Evolutionary conservation across 2,329 filamentous ascomycete genomes (phyloP).

Genomic region (Berkeleyomyces basicola): DNA sequence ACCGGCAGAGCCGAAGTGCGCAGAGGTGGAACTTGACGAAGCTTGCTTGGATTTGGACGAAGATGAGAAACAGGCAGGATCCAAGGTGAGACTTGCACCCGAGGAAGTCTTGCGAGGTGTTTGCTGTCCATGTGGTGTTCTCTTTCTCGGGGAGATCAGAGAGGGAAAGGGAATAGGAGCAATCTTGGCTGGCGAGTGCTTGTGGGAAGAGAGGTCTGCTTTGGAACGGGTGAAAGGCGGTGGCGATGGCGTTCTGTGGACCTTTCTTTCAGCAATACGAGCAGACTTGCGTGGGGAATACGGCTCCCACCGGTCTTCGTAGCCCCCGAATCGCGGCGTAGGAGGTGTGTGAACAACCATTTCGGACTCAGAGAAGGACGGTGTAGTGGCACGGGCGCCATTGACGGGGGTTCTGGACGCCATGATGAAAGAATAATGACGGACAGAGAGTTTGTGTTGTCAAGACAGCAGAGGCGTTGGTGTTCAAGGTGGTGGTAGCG

Average conservation of each 20-base stretch:
- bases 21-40: slow-evolving; percentile 20
- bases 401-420: slow-evolving; percentile 15
- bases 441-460: not conserved
- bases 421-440: slow-evolving; percentile 18
- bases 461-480: not conserved
- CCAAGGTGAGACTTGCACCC: slow-evolving; percentile 23
- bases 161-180: slow-evolving; percentile 17
- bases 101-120: slow-evolving; percentile 16
- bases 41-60: slow-evolving; percentile 20
- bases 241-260: slow-evolving; percentile 41
- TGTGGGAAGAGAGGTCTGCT: slow-evolving; percentile 10
- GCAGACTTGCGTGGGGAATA: slow-evolving; percentile 55
- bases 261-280: slow-evolving; percentile 40
- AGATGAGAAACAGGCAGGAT: slow-evolving; percentile 28
- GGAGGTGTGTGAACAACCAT: slow-evolving; percentile 44
- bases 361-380: slow-evolving; percentile 34
- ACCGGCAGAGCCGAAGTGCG: slow-evolving; percentile 29
- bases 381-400: slow-evolving; percentile 31
- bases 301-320: slow-evolving; percentile 52
- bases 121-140: slow-evolving; percentile 25
- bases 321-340: slow-evolving; percentile 36
- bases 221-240: slow-evolving; percentile 19
- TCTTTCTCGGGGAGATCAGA: slow-evolving; percentile 17
- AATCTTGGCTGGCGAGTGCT: not conserved
- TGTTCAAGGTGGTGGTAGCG: not conserved